Percentiles rank a stretch among this genome's conserved stretches.
Evolutionary conservation across 306 rosid species (phyloP).

Genomic region (Astragalus glycyphyllos): DNA sequence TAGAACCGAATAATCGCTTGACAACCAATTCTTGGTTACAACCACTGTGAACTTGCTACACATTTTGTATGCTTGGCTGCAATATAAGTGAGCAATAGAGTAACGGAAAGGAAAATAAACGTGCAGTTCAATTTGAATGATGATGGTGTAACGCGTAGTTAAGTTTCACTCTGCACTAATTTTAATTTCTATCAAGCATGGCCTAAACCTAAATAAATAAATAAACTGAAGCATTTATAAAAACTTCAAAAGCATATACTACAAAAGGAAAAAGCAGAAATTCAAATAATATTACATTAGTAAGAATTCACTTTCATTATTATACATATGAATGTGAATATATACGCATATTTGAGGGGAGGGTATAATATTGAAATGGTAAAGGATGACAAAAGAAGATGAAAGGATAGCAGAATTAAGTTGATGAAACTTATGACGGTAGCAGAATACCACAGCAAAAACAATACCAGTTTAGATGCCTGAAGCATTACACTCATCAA

Average conservation of each 20-base stretch:
- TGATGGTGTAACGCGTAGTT: not conserved
- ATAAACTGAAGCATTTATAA: constrained; percentile 32
- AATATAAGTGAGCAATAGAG: constrained; percentile 1
- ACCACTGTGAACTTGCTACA: not conserved
- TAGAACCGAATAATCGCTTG: constrained; percentile 5
- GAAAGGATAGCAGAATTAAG: constrained; percentile 10
- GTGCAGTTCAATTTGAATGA: constrained; percentile 1
- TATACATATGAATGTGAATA: constrained; percentile 39
- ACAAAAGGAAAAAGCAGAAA: constrained; percentile 25
- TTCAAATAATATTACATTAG: constrained; percentile 17
- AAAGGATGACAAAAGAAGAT: constrained; percentile 7
- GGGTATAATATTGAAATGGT: constrained; percentile 13
- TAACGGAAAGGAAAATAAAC: not conserved
- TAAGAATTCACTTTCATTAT: constrained; percentile 39
- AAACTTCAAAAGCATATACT: constrained; percentile 20
- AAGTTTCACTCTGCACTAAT: constrained; percentile 17
- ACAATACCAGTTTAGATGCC: constrained; percentile 64
- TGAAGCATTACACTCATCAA: constrained; percentile 85
- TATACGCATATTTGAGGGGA: constrained; percentile 34
- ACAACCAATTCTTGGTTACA: constrained; percentile 9
- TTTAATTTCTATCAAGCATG: constrained; percentile 25
- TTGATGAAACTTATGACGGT: constrained; percentile 35
- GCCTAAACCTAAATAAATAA: not conserved
- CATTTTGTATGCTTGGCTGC: constrained; percentile 11
- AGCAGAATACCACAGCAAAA: constrained; percentile 41